Evolutionary conservation across 129 eudicot species (phyloP).

Genomic region (Solidago caesia): DNA sequence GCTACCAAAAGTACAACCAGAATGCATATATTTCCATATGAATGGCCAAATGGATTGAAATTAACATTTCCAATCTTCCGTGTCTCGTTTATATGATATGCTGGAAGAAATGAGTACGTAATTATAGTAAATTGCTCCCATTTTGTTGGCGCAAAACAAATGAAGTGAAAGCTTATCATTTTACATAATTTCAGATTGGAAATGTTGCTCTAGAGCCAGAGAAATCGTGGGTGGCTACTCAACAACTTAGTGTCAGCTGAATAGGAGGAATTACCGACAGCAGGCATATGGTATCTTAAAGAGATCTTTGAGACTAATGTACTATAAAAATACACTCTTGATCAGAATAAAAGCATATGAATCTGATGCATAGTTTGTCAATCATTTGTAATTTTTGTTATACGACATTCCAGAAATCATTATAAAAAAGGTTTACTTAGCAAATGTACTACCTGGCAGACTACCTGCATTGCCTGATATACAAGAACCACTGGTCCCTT

Average conservation of each 20-base stretch:
- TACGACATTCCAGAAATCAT: not conserved
- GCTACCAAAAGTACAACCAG: not conserved
- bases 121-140: not conserved
- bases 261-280: conserved; percentile 18
- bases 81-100: not conserved
- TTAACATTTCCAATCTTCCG: not conserved
- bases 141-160: not conserved
- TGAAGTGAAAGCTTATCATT: not conserved
- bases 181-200: conserved; percentile 55
- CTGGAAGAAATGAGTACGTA: not conserved
- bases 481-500: not conserved
- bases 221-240: conserved; percentile 90
- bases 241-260: conserved; percentile 62
- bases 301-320: conserved; percentile 15
- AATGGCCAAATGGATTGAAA: no score
- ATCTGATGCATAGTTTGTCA: conserved; percentile 9
- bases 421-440: not conserved
- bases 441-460: no score
- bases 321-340: conserved; percentile 11
- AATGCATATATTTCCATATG: not conserved
- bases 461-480: conserved; percentile 8
- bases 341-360: conserved; percentile 17
- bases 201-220: conserved; percentile 70
- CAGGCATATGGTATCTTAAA: conserved; percentile 14
- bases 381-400: not conserved